Conservation (phyloP, 768 basidiomycete genomes). For the Fomitopsis pulvina region DNA sequence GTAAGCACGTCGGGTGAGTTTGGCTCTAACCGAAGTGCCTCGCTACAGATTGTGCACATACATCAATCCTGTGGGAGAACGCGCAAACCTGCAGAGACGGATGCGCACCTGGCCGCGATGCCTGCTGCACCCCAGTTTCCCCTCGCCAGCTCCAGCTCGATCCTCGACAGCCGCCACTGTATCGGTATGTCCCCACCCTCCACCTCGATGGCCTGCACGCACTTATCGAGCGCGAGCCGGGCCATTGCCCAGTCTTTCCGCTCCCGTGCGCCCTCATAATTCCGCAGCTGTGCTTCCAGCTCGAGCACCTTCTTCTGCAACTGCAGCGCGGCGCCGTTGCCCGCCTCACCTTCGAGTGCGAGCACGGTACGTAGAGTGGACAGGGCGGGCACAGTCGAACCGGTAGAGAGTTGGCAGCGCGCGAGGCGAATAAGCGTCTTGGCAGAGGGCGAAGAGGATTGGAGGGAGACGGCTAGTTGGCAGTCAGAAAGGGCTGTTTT, state of each 20-base stretch:
- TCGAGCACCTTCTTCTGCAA: constrained; percentile 54
- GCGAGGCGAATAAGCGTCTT: constrained; percentile 83
- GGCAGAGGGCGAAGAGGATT: constrained; percentile 49
- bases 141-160: constrained; percentile 71
- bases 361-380: constrained; percentile 60
- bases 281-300: constrained; percentile 61
- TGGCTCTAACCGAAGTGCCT: constrained; percentile 63
- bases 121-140: constrained; percentile 71
- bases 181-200: constrained; percentile 71
- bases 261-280: constrained; percentile 48
- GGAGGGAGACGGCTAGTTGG: constrained; percentile 63
- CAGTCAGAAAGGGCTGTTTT: constrained; percentile 71
- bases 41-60: constrained; percentile 42
- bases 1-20: constrained; percentile 78
- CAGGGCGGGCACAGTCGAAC: constrained; percentile 57
- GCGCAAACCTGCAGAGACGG: not conserved
- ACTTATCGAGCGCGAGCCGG: constrained; percentile 73
- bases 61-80: not conserved
- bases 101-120: constrained; percentile 63
- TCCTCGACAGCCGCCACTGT: constrained; percentile 76
- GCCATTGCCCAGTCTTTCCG: constrained; percentile 74
- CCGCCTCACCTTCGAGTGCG: constrained; percentile 53
- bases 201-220: constrained; percentile 62
- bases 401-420: constrained; percentile 78
- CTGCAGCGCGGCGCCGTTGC: constrained; percentile 51